Evolutionary conservation across 768 basidiomycete species (phyloP).

Genomic region (Suillus brevipes): DNA sequence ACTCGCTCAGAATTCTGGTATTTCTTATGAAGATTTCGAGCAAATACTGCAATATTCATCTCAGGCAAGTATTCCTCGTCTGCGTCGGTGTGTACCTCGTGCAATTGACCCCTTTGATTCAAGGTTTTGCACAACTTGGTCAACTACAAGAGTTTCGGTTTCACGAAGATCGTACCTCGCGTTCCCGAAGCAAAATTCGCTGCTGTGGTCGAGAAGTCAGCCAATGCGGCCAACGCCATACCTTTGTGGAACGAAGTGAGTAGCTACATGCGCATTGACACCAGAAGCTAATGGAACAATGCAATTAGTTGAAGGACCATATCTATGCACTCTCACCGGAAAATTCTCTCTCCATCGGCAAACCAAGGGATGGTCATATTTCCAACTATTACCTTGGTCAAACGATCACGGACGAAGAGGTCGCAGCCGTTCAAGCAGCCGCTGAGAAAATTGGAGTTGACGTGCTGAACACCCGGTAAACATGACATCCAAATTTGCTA

Average conservation of each 20-base stretch:
- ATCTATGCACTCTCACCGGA: slow-evolving; percentile 73
- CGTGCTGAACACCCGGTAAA: slow-evolving; percentile 78
- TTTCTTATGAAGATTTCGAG: slow-evolving; percentile 64
- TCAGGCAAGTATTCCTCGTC: slow-evolving; percentile 48
- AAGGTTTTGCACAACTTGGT: slow-evolving; percentile 45
- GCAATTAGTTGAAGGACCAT: slow-evolving; percentile 62
- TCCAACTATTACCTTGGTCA: slow-evolving; percentile 87
- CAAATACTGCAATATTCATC: slow-evolving; percentile 68
- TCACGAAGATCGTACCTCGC: slow-evolving; percentile 84
- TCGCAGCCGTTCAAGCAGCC: slow-evolving; percentile 69
- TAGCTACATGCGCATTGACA: slow-evolving; percentile 6
- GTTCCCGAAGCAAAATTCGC: slow-evolving; percentile 60
- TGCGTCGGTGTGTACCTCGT: not conserved
- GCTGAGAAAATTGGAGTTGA: slow-evolving; percentile 78
- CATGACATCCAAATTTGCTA: not conserved
- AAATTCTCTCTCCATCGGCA: slow-evolving; percentile 72
- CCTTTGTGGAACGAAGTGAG: slow-evolving; percentile 65
- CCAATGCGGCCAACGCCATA: slow-evolving; percentile 53
- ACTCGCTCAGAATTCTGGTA: slow-evolving; percentile 53
- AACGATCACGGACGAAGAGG: slow-evolving; percentile 72
- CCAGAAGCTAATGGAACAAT: slow-evolving; percentile 3
- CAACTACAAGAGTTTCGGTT: slow-evolving; percentile 83
- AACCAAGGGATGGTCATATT: slow-evolving; percentile 72
- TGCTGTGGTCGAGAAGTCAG: slow-evolving; percentile 59
- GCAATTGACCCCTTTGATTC: not conserved